Conservation (phyloP, 768 basidiomycete species). For the Leccinellum albellum region DNA sequence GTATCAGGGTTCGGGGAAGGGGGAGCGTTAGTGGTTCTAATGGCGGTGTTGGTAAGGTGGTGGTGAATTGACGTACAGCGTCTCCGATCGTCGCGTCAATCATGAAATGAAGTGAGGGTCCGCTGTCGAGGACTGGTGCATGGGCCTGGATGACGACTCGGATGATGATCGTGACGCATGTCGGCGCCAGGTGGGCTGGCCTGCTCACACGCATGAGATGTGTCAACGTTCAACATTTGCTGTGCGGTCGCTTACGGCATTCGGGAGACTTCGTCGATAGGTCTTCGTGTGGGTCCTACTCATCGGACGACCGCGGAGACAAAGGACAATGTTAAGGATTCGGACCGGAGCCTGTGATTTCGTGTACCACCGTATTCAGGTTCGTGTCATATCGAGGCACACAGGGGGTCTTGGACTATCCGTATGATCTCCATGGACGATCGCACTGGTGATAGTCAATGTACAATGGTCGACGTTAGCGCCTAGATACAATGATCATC, state of each 20-base stretch:
- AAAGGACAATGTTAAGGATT: background rate
- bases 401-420: background rate
- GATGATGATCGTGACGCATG: background rate
- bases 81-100: background rate
- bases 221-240: background rate
- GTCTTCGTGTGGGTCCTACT: background rate
- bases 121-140: background rate
- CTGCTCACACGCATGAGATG: background rate
- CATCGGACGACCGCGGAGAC: slow-evolving; percentile 1
- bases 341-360: background rate
- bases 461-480: background rate
- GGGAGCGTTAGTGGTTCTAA: too few relatives aligned
- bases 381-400: background rate
- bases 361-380: background rate
- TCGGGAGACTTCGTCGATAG: background rate
- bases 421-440: background rate
- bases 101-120: background rate
- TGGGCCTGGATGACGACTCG: background rate
- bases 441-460: background rate
- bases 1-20: slow-evolving; percentile 2
- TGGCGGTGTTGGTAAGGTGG: background rate
- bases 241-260: background rate
- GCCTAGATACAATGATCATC: slow-evolving; percentile 1
- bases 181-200: background rate
- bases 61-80: background rate